phyloP scores from a whole-genome alignment of 352 stramenopile species.

The Phytophthora pluvialis region DNA sequence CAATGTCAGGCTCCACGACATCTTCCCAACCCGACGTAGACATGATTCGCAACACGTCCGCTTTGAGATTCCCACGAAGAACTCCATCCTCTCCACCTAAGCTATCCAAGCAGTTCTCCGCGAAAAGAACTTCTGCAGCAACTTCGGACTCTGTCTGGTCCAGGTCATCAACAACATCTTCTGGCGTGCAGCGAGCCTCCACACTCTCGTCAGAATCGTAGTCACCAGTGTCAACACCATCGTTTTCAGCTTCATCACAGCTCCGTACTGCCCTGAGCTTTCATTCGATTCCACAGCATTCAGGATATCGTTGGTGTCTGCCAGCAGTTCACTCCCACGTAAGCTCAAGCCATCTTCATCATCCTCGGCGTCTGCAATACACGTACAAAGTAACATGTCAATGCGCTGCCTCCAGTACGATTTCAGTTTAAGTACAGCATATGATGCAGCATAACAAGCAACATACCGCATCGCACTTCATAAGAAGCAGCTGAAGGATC shows the following conservation, averaged over 20 bases:
- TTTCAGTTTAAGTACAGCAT: not conserved
- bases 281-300: slow-evolving; percentile 3
- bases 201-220: not conserved
- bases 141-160: slow-evolving; percentile 3
- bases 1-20: slow-evolving; percentile 9
- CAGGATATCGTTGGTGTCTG: slow-evolving; percentile 10
- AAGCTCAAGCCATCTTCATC: not conserved
- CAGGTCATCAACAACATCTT: not conserved
- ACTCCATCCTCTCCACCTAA: slow-evolving; percentile 20
- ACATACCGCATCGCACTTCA: not conserved
- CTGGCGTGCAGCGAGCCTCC: not conserved
- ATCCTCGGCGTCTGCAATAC: not conserved
- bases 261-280: not conserved
- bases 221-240: not conserved
- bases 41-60: slow-evolving; percentile 12
- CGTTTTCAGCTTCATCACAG: not conserved
- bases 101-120: slow-evolving; percentile 9
- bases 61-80: slow-evolving; percentile 19
- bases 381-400: not conserved
- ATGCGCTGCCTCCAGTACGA: too few species aligned
- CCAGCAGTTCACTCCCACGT: not conserved
- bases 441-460: slow-evolving; percentile 2
- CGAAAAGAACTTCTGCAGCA: slow-evolving; percentile 13
- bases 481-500: not conserved
- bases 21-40: slow-evolving; percentile 7